Evolutionary conservation across 805 yeast genomes (phyloP), one percentile per base, ranked within the genome.

Genomic region (Diddensiella caesifluorescens): DNA sequence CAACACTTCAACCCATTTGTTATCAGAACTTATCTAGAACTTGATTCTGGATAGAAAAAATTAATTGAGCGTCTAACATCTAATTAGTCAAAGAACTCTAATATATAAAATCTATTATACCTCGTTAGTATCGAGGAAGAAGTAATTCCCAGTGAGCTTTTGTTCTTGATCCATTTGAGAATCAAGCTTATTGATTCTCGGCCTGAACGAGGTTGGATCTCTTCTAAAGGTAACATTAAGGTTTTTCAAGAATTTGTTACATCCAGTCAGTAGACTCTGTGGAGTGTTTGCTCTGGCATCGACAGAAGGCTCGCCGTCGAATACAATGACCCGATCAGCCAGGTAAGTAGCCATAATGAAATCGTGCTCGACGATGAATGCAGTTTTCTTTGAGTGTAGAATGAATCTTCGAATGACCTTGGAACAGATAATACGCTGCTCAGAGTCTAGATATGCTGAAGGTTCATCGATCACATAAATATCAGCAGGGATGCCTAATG

Each of bases 151-250:
- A 38, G 78, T 61, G 33, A 77, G 61, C 71, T 92, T 92, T 69
- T 92, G 99, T 71, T 92, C 97, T 70, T 83, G 92, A 68, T 92
- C 99, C 95, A 92, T 87, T 74, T 92, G 99, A 41, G 97, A 89
- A 61, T 85, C 97, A 61, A 86, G 71, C 70, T 92, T 92, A 74
- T 92, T 92, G 65, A 92, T 92, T 78, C 99, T 85, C 60, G 99
- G 99, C 71, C 99, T 83, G 77, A 78, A 92, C 44, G 96, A 85
- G 63, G 80, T 87, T 58, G 99, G 97, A 70, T 92, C 99, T 74
- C 99, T 87, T 80, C 99, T 86, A 73, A 92, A 92, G 2, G 98
- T 92, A 48, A 92, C 98, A 56, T 90, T 86, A 73, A 92, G 79
- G 66, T 88, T 90, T 80, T 90, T 89, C 73, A 92, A 79, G 79